Percentiles rank a stretch among this genome's conserved stretches.
Evolutionary conservation across 768 basidiomycete genomes (phyloP).

Genomic region (Suillus decipiens): DNA sequence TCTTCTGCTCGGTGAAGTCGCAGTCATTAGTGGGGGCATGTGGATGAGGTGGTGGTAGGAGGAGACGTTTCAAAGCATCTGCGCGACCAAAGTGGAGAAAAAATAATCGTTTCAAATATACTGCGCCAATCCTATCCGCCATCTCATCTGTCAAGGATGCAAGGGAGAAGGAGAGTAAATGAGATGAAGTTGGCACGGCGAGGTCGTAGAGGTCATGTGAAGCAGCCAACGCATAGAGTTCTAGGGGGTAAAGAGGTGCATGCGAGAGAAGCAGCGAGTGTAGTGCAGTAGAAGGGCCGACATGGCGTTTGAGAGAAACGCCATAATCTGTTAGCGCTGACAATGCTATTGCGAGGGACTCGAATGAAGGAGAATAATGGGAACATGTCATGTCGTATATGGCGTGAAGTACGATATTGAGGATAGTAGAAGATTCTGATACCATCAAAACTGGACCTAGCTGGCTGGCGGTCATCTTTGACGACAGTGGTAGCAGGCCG

Average conservation of each 20-base stretch:
- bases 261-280: constrained; percentile 62
- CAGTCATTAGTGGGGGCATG: constrained; percentile 71
- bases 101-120: constrained; percentile 80
- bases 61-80: constrained; percentile 78
- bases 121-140: constrained; percentile 67
- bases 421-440: constrained; percentile 56
- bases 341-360: constrained; percentile 57
- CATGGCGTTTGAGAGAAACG: constrained; percentile 47
- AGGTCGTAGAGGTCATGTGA: constrained; percentile 67
- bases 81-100: constrained; percentile 82
- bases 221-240: constrained; percentile 73
- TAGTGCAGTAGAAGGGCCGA: constrained; percentile 55
- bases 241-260: constrained; percentile 68
- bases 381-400: constrained; percentile 73
- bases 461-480: constrained; percentile 41
- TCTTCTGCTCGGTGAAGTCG: constrained; percentile 78
- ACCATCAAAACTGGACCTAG: constrained; percentile 57
- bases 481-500: constrained; percentile 49
- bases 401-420: constrained; percentile 75
- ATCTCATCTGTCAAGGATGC: constrained; percentile 69
- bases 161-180: constrained; percentile 72
- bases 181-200: constrained; percentile 73
- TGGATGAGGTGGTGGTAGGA: constrained; percentile 72
- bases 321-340: constrained; percentile 62
- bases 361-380: constrained; percentile 71